A percentile compares a stretch with the other conserved stretches of the same genome.
Conservation (phyloP, 176 grass and related monocot species). For the Chrysopogon serrulatus region DNA sequence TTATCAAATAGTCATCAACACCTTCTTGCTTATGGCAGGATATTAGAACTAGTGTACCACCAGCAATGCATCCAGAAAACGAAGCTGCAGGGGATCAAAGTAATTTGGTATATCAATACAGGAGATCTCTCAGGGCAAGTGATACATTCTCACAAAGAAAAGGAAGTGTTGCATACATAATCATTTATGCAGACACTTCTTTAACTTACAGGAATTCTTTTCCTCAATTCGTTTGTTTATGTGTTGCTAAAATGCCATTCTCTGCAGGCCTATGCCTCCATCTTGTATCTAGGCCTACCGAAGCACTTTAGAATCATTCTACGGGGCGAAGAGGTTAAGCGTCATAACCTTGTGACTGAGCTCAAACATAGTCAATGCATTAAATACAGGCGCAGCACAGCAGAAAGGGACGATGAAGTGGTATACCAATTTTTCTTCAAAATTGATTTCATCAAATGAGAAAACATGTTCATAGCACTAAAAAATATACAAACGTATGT, state of each 20-base stretch:
- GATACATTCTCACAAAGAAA: neutral
- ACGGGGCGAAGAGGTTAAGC: constrained; percentile 12
- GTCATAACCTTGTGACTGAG: constrained; percentile 22
- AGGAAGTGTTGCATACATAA: neutral
- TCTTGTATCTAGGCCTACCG: constrained; percentile 35
- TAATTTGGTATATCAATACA: constrained; percentile 12
- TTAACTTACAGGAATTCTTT: neutral
- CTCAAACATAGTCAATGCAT: constrained; percentile 25
- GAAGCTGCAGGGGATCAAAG: neutral
- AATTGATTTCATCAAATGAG: neutral
- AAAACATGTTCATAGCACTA: neutral
- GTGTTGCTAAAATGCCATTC: neutral
- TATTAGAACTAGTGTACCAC: constrained; percentile 22
- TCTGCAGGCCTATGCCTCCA: constrained; percentile 32
- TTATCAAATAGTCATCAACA: neutral
- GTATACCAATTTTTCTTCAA: neutral
- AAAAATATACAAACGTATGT: neutral
- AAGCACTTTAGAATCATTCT: constrained; percentile 29
- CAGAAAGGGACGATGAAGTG: constrained; percentile 13
- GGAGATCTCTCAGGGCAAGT: constrained; percentile 34
- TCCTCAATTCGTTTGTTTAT: neutral
- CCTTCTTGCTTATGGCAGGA: constrained; percentile 28
- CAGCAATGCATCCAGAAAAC: neutral
- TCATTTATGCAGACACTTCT: neutral
- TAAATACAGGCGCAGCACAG: neutral